Percentiles rank a stretch among this genome's conserved stretches.
Conservation (phyloP, 768 basidiomycete species). For the Cystobasidium tubakii region DNA sequence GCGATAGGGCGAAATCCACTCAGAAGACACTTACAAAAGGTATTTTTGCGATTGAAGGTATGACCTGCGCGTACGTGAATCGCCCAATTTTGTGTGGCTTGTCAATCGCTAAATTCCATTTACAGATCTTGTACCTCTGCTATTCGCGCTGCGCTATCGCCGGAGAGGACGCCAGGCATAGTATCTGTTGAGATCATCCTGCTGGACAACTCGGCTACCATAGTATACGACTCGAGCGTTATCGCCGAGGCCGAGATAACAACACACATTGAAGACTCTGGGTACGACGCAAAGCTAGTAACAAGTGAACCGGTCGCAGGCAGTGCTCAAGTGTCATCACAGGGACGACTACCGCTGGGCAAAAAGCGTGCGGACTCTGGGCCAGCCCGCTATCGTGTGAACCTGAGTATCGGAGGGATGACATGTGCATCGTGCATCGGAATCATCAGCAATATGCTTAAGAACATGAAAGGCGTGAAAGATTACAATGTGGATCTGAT, state of each 20-base stretch:
- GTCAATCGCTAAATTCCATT: too few species aligned
- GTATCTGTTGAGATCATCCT: slow-evolving; percentile 58
- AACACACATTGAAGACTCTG: slow-evolving; percentile 48
- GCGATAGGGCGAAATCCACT: too few species aligned
- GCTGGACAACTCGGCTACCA: slow-evolving; percentile 59
- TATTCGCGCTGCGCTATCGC: slow-evolving; percentile 56
- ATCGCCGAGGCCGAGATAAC: slow-evolving; percentile 45
- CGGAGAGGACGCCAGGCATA: slow-evolving; percentile 54
- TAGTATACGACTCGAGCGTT: slow-evolving; percentile 52
- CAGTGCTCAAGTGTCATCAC: neutral
- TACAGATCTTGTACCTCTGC: slow-evolving; percentile 57
- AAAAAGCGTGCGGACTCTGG: too few species aligned
- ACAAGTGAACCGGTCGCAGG: neutral
- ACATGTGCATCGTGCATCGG: slow-evolving; percentile 34
- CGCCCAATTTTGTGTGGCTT: too few species aligned
- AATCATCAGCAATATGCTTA: slow-evolving; percentile 13
- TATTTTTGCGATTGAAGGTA: slow-evolving; percentile 63
- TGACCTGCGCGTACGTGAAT: slow-evolving; percentile 64
- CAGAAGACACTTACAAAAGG: slow-evolving; percentile 41
- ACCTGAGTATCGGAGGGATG: slow-evolving; percentile 35
- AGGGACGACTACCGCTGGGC: too few species aligned
- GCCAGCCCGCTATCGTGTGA: neutral
- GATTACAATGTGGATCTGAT: slow-evolving; percentile 22
- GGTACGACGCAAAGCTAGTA: slow-evolving; percentile 36
- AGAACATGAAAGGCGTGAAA: slow-evolving; percentile 23